Evolutionary conservation across 208 protist species (phyloP).

Genomic region (Herpetomonas tarakana): DNA sequence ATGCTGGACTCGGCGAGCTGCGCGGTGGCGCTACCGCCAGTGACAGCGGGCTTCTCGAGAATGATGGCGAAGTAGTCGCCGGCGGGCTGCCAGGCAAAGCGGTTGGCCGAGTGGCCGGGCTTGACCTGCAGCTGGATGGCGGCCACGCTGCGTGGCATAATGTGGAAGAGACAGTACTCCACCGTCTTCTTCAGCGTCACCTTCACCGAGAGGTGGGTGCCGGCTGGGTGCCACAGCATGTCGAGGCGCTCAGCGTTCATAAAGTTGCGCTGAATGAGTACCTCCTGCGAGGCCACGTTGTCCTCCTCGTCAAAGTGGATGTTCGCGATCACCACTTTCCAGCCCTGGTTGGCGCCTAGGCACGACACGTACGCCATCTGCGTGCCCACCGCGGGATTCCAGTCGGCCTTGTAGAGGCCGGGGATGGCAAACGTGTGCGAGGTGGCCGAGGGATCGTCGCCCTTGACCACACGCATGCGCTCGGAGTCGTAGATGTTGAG

Average conservation of each 20-base stretch:
- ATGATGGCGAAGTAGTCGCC: conserved; percentile 82
- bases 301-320: conserved; percentile 66
- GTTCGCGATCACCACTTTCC: conserved; percentile 76
- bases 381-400: conserved; percentile 72
- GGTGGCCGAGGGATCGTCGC: conserved; percentile 18
- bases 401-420: conserved; percentile 83
- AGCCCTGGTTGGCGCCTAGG: conserved; percentile 57
- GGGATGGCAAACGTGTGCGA: conserved; percentile 63
- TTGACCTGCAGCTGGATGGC: conserved; percentile 71
- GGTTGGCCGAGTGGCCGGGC: conserved; percentile 53
- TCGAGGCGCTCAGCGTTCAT: conserved; percentile 69
- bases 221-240: conserved; percentile 87
- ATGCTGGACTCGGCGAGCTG: conserved; percentile 50
- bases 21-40: conserved; percentile 15
- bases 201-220: conserved; percentile 81
- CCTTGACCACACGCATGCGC: conserved; percentile 69
- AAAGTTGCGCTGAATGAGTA: conserved; percentile 81
- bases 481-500: conserved; percentile 80
- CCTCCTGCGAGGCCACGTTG: conserved; percentile 58
- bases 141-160: conserved; percentile 51
- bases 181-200: conserved; percentile 51
- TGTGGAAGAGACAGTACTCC: conserved; percentile 83
- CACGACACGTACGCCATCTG: conserved; percentile 77
- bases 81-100: conserved; percentile 85
- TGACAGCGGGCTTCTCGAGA: conserved; percentile 42